Percentiles rank a stretch among this genome's conserved stretches.
These are phyloP conservation scores for Penicillium sp. DNA, from an alignment of 2,329 filamentous ascomycete species.

Conservation along the genomic window DNA sequence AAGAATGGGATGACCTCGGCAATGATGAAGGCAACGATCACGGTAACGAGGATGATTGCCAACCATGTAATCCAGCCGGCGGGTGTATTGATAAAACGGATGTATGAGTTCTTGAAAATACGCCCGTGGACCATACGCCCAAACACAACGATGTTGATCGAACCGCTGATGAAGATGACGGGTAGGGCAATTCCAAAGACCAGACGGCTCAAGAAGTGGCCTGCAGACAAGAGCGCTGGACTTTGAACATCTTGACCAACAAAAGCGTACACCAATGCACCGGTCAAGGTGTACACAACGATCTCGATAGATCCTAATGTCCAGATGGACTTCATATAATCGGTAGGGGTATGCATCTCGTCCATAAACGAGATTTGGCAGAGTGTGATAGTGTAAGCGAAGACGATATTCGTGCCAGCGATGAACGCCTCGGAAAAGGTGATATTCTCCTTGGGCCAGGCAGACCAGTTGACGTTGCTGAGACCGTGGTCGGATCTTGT, in stretches of 20 bases:
- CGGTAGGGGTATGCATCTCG: conserved; percentile 18
- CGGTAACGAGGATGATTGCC: conserved; percentile 51
- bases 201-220: conserved; percentile 27
- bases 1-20: conserved; percentile 87
- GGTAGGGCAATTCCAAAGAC: conserved; percentile 38
- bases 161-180: conserved; percentile 41
- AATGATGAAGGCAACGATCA: conserved; percentile 80
- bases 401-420: neutral
- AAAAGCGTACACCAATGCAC: conserved; percentile 34
- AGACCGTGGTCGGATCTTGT: neutral
- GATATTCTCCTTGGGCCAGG: neutral
- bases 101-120: conserved; percentile 35
- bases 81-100: conserved; percentile 38
- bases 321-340: conserved; percentile 29
- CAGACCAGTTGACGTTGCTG: neutral
- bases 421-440: neutral
- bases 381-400: conserved; percentile 5
- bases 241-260: conserved; percentile 34
- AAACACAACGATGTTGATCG: conserved; percentile 38
- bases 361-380: conserved; percentile 25
- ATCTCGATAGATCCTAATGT: conserved; percentile 22
- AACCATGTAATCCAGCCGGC: conserved; percentile 39
- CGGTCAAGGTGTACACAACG: conserved; percentile 26
- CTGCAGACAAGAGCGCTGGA: conserved; percentile 35
- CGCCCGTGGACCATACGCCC: conserved; percentile 38